These are phyloP conservation scores for Solanum boliviense DNA, from an alignment of 257 asterid species.

Conservation along the genomic window DNA sequence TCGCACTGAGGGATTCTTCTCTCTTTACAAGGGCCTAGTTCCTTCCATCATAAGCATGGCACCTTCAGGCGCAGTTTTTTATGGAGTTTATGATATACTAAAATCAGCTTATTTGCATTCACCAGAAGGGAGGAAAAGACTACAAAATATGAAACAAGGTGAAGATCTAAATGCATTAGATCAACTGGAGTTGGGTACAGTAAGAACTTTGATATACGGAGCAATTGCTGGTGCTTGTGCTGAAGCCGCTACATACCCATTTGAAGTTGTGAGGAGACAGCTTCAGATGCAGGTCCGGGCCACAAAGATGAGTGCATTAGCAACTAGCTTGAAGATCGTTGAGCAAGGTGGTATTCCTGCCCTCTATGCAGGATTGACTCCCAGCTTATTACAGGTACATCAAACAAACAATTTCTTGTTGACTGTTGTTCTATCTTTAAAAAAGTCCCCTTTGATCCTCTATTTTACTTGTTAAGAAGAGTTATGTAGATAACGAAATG, in stretches of 20 bases:
- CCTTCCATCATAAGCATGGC: slow-evolving; percentile 98
- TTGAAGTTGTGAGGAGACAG: slow-evolving; percentile 94
- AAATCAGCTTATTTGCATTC: slow-evolving; percentile 76
- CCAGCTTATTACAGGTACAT: slow-evolving; percentile 86
- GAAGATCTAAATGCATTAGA: slow-evolving; percentile 66
- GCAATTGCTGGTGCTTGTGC: slow-evolving; percentile 94
- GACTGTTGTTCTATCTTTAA: neutral
- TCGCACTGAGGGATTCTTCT: slow-evolving; percentile 77
- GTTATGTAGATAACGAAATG: neutral
- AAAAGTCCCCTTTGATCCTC: neutral
- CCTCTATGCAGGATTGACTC: slow-evolving; percentile 81
- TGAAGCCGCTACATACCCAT: slow-evolving; percentile 96
- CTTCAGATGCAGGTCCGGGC: slow-evolving; percentile 94
- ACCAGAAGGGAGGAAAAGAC: slow-evolving; percentile 68
- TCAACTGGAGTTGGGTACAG: slow-evolving; percentile 83
- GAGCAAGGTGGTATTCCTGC: slow-evolving; percentile 91
- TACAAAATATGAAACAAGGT: slow-evolving; percentile 66
- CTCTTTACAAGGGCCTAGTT: slow-evolving; percentile 87
- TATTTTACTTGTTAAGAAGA: neutral
- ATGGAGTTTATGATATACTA: slow-evolving; percentile 85
- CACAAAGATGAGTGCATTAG: slow-evolving; percentile 64
- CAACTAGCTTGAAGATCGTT: slow-evolving; percentile 64
- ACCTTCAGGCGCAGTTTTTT: slow-evolving; percentile 95
- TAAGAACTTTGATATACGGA: slow-evolving; percentile 73
- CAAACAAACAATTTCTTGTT: neutral